Base-by-base conservation (phyloP, 106 monocot genomes). In the Ottelia alismoides region DNA sequence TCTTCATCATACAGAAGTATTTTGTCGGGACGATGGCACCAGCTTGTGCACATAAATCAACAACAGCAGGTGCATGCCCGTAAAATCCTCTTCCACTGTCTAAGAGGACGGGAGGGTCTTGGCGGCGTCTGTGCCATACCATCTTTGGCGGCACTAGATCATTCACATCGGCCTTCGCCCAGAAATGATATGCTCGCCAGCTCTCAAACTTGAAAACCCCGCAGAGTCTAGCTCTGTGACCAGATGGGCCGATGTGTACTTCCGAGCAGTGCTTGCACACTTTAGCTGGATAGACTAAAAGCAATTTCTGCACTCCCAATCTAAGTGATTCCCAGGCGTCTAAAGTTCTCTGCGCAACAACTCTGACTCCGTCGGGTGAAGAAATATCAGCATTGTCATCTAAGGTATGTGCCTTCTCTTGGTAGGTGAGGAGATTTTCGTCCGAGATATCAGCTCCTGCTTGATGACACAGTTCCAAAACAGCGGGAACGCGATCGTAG, bases 51-150 rank as follows among this genome's bases (percentile, higher is more conserved):
- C 92, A 85, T 1, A 92, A 64, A 44, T 85, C 92, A 1, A 92
- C 78, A 12, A 92, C 81, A 1, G 85, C 92, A 1, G 85, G 85
- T 6, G 92, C 75, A 63, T 92, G 85, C 19, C 92, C 92, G 56
- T 92, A 92, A 55, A 58, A 85, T 2, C 65, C 92, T 14, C 81
- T 65, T 0, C 85, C 92, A 1, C 44, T 16, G 24, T 92, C 85
- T 27, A 69, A 57, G 3, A 92, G 74, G 22, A 73, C 63, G 7
- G 61, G 49, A 12, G 91, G 91, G 57, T 92, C 91, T 0, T 78
- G 75, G 5, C 80, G 78, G 28, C 91, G 64, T n/a, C 62, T 67
- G 47, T 82, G 85, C 91, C 91, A 92, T 21, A 92, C 78, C 28
- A 82, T 22, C 57, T 78, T 81, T 9, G 51, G 49, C 11, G 91